Evolutionary conservation across 768 basidiomycete species (phyloP), one percentile per base, ranked within the genome.

Genomic region (Auricularia cornea): DNA sequence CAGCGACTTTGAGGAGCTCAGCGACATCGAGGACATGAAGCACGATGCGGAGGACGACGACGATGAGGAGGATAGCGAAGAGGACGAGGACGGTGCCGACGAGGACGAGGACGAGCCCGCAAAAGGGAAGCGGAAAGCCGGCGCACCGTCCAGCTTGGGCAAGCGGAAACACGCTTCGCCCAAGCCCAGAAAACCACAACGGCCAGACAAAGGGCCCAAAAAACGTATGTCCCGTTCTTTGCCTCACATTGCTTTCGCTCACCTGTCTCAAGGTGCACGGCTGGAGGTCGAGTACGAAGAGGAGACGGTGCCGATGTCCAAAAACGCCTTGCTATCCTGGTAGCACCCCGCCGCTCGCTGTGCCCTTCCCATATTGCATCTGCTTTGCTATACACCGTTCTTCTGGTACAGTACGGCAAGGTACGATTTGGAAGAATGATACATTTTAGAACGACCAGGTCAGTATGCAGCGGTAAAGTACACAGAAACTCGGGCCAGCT

Each of bases 211-310:
- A 72, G 84, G 85, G 73, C 73, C 78, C 30, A 86, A 82, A 68
- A 57, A 57, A 26, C 83, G 87, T 84, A 72, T 67, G 83, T 79
- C 62, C 56, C 30, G 59, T 59, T n/a, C n/a, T 54, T 62, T 23
- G 61, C 2, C 29, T 60, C 60, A 60, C 31, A 64, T 29, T 59
- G 52, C 28, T 60, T 48, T 54, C 44, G 65, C 11, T 60, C 30
- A 35, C 16, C n/a, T 28, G 38, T 32, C 72, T 88, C 87, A 81
- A 70, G 90, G 87, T 23, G 88, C 93, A 16, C 81, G 88, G 67
- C 88, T 98, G 70, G 92, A 98, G 73, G 88, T 98, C 70, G 96
- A 98, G 75, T 97, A 97, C 84, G 95, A 98, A 74, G 85, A 92
- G 72, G 95, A 97, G 77, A 80, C 89, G 74, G 92, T 75, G 64